These are phyloP conservation scores for Fusarium nanum DNA, from an alignment of 2,329 filamentous ascomycete genomes.

Conservation along the genomic window DNA sequence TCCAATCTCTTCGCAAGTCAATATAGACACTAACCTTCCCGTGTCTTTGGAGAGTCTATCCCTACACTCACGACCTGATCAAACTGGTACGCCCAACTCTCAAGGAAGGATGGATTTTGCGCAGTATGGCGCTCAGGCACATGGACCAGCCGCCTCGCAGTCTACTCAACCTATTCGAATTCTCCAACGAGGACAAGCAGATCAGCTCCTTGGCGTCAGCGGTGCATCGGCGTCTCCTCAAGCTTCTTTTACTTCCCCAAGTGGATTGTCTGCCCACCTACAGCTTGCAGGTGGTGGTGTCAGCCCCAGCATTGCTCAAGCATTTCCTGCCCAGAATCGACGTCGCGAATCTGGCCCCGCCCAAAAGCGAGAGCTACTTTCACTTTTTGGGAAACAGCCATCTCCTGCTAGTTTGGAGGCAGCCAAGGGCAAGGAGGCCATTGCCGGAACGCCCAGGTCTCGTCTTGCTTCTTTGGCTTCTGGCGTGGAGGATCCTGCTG, in stretches of 20 bases:
- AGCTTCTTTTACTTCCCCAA: conserved; percentile 41
- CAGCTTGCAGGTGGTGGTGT: conserved; percentile 27
- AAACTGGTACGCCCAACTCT: conserved; percentile 26
- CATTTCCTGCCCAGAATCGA: conserved; percentile 35
- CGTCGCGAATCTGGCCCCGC: conserved; percentile 47
- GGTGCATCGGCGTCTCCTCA: conserved; percentile 36
- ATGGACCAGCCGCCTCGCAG: conserved; percentile 14
- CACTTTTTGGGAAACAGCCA: conserved; percentile 68
- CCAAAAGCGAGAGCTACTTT: conserved; percentile 61
- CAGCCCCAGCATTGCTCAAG: conserved; percentile 35
- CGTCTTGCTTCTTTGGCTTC: conserved; percentile 60
- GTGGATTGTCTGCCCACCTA: conserved; percentile 34
- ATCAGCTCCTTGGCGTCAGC: conserved; percentile 36
- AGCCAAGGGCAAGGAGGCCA: conserved; percentile 43
- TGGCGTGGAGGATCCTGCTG: conserved; percentile 49
- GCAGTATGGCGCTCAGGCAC: conserved; percentile 28
- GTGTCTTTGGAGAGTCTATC: conserved; percentile 41
- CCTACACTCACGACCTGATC: conserved; percentile 27
- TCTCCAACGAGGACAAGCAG: conserved; percentile 52
- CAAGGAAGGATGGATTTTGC: conserved; percentile 32
- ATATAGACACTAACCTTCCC: conserved; percentile 26
- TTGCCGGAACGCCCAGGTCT: conserved; percentile 46
- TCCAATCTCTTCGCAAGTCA: conserved; percentile 30
- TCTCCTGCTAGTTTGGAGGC: conserved; percentile 42
- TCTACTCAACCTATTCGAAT: conserved; percentile 49